Evolutionary conservation across 1,284 basidiomycete genomes (phyloP), one percentile per base, ranked within the genome.

Genomic region (Leccinum pallidistipes): DNA sequence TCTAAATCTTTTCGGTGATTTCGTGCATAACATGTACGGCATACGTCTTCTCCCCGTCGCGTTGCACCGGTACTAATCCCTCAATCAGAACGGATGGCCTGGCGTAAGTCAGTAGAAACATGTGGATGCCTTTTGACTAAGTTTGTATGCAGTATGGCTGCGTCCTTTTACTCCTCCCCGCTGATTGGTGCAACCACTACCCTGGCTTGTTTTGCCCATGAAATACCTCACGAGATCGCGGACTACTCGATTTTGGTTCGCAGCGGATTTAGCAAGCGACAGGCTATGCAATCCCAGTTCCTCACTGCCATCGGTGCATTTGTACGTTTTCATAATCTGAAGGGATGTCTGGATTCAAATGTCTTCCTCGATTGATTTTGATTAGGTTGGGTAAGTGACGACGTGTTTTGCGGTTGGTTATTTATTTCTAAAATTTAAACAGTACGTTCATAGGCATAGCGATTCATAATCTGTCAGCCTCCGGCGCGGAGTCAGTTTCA

Each of bases 241-340:
- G 93, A 95, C 74, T 95, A 95, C 72, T 94, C 91, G 16, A 95
- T 95, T 68, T 80, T 95, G 40, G 86, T 94, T 57, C 90, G 94
- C 59, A 93, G 91, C 65, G 93, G 93, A 7, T 95, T 95, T 74
- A 91, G 89, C 18, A 95, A 95, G 76, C 81, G 78, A 66, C 91
- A 95, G 74, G 93, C 93, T 3, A 95, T 95, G 92, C 88, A 90
- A 69, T 91, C 90, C 51, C 94, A 95, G 71, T 95, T 94, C 76
- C 74, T 95, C 63, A 95, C 93, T 40, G 93, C 93, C 32, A 83
- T 94, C 59, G 93, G 93, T 58, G 93, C 93, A 38, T 95, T 95
- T 76, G 91, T 94, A 72, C 62, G 71, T 76, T 55, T 47, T 61
- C 43, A 32, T 50, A 21, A 21, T 60, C 43, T 65, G 12, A 31